Evolutionary conservation across 768 basidiomycete genomes (phyloP).

Genomic region (Paxillus involutus): DNA sequence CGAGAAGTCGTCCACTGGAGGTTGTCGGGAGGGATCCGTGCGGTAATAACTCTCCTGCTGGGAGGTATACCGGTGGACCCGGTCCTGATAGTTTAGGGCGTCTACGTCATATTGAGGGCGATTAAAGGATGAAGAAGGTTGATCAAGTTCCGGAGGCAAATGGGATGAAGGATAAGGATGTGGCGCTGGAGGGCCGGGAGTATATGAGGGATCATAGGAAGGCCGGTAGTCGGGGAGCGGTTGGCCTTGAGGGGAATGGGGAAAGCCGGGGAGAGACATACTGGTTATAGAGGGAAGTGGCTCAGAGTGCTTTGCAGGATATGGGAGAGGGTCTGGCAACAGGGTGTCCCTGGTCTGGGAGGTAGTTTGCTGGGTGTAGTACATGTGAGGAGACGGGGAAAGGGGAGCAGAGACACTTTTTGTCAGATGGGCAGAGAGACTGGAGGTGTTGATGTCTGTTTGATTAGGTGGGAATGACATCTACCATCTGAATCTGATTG

Average conservation of each 20-base stretch:
- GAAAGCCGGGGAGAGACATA: slow-evolving; percentile 21
- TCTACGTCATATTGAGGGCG: slow-evolving; percentile 4
- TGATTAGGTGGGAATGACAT: slow-evolving; percentile 16
- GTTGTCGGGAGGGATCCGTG: neutral
- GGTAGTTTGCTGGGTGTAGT: slow-evolving; percentile 11
- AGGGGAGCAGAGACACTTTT: neutral
- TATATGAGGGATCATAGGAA: neutral
- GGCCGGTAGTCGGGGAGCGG: slow-evolving; percentile 3
- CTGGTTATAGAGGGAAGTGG: slow-evolving; percentile 10
- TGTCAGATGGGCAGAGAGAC: neutral
- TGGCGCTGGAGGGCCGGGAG: slow-evolving; percentile 1
- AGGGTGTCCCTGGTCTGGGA: slow-evolving; percentile 7
- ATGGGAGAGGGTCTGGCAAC: neutral
- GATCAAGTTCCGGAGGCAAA: slow-evolving; percentile 2
- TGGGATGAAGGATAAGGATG: slow-evolving; percentile 7
- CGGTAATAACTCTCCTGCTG: slow-evolving; percentile 3
- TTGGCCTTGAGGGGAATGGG: slow-evolving; percentile 1
- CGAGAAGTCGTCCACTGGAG: neutral
- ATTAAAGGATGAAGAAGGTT: neutral
- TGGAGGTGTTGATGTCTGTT: slow-evolving; percentile 17
- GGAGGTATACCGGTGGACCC: slow-evolving; percentile 5
- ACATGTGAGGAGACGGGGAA: slow-evolving; percentile 6
- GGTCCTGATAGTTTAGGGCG: neutral
- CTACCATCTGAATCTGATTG: neutral
- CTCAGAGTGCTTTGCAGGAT: slow-evolving; percentile 1